Evolutionary conservation across 805 yeast genomes (phyloP).

Genomic region (Hagleromyces aurorensis): DNA sequence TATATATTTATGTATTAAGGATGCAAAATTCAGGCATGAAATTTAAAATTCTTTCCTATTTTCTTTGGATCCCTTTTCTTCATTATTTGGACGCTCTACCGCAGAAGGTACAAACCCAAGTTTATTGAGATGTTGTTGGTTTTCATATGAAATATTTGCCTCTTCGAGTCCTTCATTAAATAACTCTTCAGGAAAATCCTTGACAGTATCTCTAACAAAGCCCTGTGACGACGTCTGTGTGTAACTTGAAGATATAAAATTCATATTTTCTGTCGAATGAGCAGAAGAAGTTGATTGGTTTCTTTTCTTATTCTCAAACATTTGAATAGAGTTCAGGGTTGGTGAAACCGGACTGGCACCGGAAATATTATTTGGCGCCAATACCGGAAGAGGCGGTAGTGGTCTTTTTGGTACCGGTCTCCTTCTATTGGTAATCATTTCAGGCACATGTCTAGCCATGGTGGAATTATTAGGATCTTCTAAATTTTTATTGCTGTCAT

Average conservation of each 20-base stretch:
- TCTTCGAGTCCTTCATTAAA: conserved; percentile 4
- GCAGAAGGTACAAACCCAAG: too few species aligned
- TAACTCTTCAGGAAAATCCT: conserved; percentile 7
- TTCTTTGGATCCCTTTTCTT: neutral
- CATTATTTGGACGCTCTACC: conserved; percentile 1
- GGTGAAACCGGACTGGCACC: conserved; percentile 7
- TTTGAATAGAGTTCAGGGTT: conserved; percentile 17
- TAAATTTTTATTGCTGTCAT: conserved; percentile 1
- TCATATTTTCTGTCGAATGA: conserved; percentile 6
- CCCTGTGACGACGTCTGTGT: conserved; percentile 5
- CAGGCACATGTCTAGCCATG: conserved; percentile 14
- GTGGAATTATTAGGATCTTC: too few species aligned
- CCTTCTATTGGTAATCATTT: conserved; percentile 30
- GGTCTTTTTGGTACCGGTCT: conserved; percentile 20
- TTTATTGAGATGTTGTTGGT: too few species aligned
- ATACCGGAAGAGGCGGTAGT: conserved; percentile 3
- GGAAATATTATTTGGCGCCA: conserved; percentile 4
- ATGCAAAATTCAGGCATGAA: too few species aligned
- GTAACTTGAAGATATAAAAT: conserved; percentile 3
- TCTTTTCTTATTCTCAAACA: conserved; percentile 25
- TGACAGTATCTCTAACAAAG: conserved; percentile 6
- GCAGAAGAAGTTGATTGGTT: conserved; percentile 14
- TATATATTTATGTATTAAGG: too few species aligned
- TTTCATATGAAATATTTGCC: conserved; percentile 2
- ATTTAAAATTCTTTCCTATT: neutral